A percentile compares a stretch with the other conserved stretches of the same genome.
Evolutionary conservation across 2,329 filamentous ascomycete genomes (phyloP).

Genomic region (Dactylellina drechsleri): DNA sequence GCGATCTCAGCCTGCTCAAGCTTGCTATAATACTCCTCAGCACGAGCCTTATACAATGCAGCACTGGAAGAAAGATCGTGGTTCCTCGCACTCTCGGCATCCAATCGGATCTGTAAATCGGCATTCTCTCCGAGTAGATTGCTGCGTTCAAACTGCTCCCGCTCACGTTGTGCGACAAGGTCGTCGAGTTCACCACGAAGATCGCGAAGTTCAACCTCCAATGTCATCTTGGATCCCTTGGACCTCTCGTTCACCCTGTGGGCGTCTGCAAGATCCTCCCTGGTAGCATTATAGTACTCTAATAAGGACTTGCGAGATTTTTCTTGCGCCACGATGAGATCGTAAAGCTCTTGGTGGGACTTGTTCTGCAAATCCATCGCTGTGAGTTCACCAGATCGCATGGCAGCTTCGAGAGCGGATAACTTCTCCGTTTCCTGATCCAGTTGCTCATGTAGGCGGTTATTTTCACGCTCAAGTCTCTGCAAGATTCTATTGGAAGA

Average conservation of each 20-base stretch:
- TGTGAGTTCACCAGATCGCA: slow-evolving; percentile 86
- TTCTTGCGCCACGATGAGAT: slow-evolving; percentile 91
- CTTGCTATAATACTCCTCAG: slow-evolving; percentile 96
- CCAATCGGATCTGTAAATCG: slow-evolving; percentile 90
- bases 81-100: slow-evolving; percentile 85
- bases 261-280: slow-evolving; percentile 84
- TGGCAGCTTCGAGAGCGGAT: slow-evolving; percentile 84
- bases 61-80: slow-evolving; percentile 85
- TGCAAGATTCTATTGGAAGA: slow-evolving; percentile 83
- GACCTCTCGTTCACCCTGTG: slow-evolving; percentile 88
- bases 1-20: slow-evolving; percentile 96
- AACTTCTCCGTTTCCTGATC: slow-evolving; percentile 95
- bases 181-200: slow-evolving; percentile 84
- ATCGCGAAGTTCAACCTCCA: slow-evolving; percentile 90
- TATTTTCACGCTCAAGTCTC: slow-evolving; percentile 92
- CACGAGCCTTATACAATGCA: slow-evolving; percentile 86
- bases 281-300: slow-evolving; percentile 83
- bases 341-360: slow-evolving; percentile 92
- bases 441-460: slow-evolving; percentile 88
- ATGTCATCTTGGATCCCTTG: slow-evolving; percentile 78
- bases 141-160: slow-evolving; percentile 85
- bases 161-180: slow-evolving; percentile 78
- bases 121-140: slow-evolving; percentile 92
- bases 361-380: slow-evolving; percentile 90
- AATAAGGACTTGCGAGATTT: slow-evolving; percentile 83